Evolutionary conservation across 1,284 basidiomycete species (phyloP), one percentile per base, ranked within the genome.

Genomic region (Earliella scabrosa): DNA sequence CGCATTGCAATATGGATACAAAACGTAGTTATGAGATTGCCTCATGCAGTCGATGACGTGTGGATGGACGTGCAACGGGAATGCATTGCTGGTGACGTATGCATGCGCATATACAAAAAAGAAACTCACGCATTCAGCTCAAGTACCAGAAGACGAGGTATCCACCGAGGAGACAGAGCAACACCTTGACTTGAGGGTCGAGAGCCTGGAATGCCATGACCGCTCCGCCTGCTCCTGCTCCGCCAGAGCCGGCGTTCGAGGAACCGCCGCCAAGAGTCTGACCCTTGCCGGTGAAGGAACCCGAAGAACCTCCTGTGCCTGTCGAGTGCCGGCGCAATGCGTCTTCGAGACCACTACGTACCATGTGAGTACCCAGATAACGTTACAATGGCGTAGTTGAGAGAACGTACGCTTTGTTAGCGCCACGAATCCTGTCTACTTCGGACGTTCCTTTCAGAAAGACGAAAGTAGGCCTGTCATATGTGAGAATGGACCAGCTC

Each of bases 391-490:
- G 40, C 21, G 3, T 26, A 24, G 21, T 20, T 24, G n/a, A 13
- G 39, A 8, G 21, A 48, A 35, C 84, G 57, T 66, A 92, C 88
- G 68, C 68, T 68, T 71, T 80, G 68, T 92, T 76, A 8, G 89
- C 89, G 13, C 90, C 90, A 52, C 78, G 79, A 27, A 92, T 81
- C 71, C 80, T 78, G 63, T 89, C 86, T 14, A 92, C 79, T 67
- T 90, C 83, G 3, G 74, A 77, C 32, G 72, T 75, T n/a, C 88
- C 87, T 64, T 83, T 86, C 59, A 92, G 66, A 68, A 92, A 91
- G 32, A 92, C 68, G 63, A 92, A 92, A 0, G 90, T 91, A 4
- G 90, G 90, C 90, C 90, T 92, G 44, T 41, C 23, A 16, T 5
- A 24, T 41, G 20, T 41, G 21, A 5, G 10, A 23, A 18, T 9